Conservation (phyloP, 2,329 filamentous ascomycete species). For the Microcyclosporella mali region DNA sequence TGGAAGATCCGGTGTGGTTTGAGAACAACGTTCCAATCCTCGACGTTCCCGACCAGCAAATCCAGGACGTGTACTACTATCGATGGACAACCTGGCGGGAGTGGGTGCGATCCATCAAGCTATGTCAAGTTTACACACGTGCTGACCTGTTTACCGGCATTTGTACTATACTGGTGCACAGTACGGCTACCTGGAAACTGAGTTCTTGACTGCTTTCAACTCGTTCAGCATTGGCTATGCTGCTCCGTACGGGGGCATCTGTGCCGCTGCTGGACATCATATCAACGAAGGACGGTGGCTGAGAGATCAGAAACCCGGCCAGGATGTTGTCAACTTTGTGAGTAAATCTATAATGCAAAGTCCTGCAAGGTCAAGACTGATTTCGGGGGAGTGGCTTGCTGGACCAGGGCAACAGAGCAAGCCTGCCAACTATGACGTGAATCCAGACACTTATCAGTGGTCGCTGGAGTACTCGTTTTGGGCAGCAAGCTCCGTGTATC, state of each 20-base stretch:
- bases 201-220: conserved; percentile 39
- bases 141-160: conserved; percentile 20
- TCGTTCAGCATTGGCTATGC: conserved; percentile 2
- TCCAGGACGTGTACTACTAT: conserved; percentile 45
- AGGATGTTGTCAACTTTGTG: conserved; percentile 5
- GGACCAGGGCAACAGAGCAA: conserved; percentile 1
- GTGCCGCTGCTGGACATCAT: conserved; percentile 5
- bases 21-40: conserved; percentile 40
- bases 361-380: conserved; percentile 29
- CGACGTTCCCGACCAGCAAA: conserved; percentile 37
- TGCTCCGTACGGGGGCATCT: conserved; percentile 2
- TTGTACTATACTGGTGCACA: conserved; percentile 29
- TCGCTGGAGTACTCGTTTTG: background rate
- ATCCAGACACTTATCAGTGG: background rate
- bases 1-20: conserved; percentile 27
- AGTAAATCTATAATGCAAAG: too few relatives aligned
- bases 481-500: background rate
- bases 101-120: too few relatives aligned
- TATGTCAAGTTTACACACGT: too few relatives aligned
- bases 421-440: background rate
- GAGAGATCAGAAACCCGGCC: background rate
- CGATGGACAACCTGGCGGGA: conserved; percentile 39
- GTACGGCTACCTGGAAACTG: conserved; percentile 39
- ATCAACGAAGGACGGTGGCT: conserved; percentile 6
- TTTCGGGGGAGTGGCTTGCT: conserved; percentile 21